phyloP scores from a whole-genome alignment of 768 basidiomycete species.

The Suillus brevipes region DNA sequence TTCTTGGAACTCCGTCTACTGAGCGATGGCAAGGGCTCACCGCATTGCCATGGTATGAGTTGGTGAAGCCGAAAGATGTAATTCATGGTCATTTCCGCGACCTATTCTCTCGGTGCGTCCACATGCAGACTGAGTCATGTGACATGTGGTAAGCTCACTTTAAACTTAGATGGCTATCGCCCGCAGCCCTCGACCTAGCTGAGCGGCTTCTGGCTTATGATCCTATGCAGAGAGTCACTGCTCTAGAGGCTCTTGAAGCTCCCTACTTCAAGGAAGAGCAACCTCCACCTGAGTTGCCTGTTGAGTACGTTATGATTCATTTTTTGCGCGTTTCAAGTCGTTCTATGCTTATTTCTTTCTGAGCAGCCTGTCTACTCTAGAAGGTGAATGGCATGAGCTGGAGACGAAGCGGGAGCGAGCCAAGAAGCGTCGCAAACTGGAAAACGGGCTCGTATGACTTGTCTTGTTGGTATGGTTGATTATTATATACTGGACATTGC shows the following conservation, averaged over 20 bases:
- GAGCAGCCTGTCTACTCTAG: constrained; percentile 68
- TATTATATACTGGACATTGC: constrained; percentile 30
- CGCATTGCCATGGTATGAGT: constrained; percentile 95
- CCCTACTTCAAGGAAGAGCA: constrained; percentile 84
- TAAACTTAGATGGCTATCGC: constrained; percentile 73
- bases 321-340: not conserved
- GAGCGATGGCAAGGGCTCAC: constrained; percentile 82
- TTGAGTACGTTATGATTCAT: constrained; percentile 56
- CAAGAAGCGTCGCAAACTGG: constrained; percentile 72
- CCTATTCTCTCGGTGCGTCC: constrained; percentile 78
- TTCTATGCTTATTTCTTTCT: constrained; percentile 8
- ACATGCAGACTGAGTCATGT: not conserved
- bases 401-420: constrained; percentile 92
- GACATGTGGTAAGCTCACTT: constrained; percentile 1
- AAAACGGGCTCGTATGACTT: constrained; percentile 35
- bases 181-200: constrained; percentile 84
- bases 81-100: constrained; percentile 78
- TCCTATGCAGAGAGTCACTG: constrained; percentile 74
- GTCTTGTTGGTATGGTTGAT: constrained; percentile 12
- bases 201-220: constrained; percentile 80
- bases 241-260: constrained; percentile 74
- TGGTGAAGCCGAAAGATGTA: constrained; percentile 86
- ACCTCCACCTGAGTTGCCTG: constrained; percentile 71
- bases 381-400: constrained; percentile 98
- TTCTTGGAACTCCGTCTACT: constrained; percentile 85